Conservation (phyloP, 441 rosid genomes). For the Syzygium malaccense region DNA sequence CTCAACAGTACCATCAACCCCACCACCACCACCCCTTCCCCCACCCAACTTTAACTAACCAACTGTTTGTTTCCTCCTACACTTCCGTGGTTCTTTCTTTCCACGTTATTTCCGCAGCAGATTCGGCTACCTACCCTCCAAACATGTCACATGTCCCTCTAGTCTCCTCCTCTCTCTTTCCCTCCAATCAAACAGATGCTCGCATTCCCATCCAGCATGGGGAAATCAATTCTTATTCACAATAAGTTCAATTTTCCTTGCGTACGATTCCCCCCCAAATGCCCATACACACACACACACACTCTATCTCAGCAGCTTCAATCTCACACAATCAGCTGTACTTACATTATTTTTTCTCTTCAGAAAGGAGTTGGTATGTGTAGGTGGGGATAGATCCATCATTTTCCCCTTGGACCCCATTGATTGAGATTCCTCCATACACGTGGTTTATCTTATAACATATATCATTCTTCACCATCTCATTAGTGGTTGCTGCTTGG, state of each 20-base stretch:
- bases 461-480: not conserved
- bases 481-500: not conserved
- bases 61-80: not conserved
- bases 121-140: conserved; percentile 3
- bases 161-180: not conserved
- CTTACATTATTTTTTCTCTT: not conserved
- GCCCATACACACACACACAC: not conserved
- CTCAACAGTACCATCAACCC: not conserved
- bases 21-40: not conserved
- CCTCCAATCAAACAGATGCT: conserved; percentile 4
- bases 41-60: not conserved
- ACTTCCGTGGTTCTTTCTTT: not conserved
- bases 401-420: not conserved
- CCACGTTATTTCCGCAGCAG: not conserved
- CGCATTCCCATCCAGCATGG: not conserved
- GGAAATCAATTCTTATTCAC: not conserved
- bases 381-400: not conserved
- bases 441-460: not conserved
- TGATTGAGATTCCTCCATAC: not conserved
- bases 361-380: not conserved
- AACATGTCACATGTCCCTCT: not conserved
- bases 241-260: not conserved
- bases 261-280: not conserved
- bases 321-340: not conserved
- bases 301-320: not conserved